Evolutionary conservation across 352 stramenopile species (phyloP), one percentile per base, ranked within the genome.

Genomic region (Phytophthora hybrid): DNA sequence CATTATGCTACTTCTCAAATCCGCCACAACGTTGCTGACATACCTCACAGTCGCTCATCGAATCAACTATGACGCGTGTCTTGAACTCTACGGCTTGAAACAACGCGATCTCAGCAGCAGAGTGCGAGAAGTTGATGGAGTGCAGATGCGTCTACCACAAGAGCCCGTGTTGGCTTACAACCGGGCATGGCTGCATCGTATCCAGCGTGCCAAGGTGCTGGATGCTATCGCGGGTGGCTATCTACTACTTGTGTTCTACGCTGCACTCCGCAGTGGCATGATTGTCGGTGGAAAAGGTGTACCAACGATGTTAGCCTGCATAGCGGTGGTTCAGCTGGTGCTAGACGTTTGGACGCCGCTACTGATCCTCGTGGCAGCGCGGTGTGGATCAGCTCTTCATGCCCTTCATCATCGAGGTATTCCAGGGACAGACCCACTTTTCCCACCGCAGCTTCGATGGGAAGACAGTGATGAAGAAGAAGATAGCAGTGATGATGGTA

Each of bases 161-260:
- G 78, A 92, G 49, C 70, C 91, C n/a, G 85, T 92, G 23, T 76
- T 93, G 62, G 81, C 79, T 32, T 93, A 93, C 69, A 91, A 91
- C 60, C 73, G 69, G 4, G 69, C 71, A n/a, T 95, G 88, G 88
- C 51, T 92, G 59, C 78, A 76, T 41, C 83, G 78, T 7, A 59
- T 94, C 26, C 74, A 89, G 56, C 83, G 81, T 37, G 84, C 75
- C n/a, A 95, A 95, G 59, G 60, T 74, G 0, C 32, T 93, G 2
- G 88, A 95, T 44, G 74, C 59, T 0, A 52, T 92, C 3, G 62
- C 77, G 21, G 86, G 86, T 5, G 73, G 84, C 8, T 95, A 95
- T 76, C 56, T 93, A 5, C 51, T 92, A n/a, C 74, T 89, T n/a
- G 88, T 90, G 37, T 84, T 88, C 47, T 95, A 93, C 59, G 76